Base-by-base conservation (phyloP, 2,329 filamentous ascomycete genomes). In the Alternaria sp. region DNA sequence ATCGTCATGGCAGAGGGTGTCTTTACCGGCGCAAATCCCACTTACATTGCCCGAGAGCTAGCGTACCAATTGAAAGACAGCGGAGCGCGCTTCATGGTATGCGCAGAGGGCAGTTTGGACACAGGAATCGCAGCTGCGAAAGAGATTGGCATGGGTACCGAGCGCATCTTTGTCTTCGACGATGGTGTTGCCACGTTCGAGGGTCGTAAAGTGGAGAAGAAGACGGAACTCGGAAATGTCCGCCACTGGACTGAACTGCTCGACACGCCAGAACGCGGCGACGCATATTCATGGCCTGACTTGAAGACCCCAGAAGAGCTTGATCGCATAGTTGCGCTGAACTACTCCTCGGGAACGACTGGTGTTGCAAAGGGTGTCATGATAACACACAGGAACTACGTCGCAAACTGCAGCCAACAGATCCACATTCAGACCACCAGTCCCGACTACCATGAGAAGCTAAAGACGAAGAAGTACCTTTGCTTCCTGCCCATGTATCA, bases 281-380 rank as follows among this genome's bases (percentile, higher is more conserved):
- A 82, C 3, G 74, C 73, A 3, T 94, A 91, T 76, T 78, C 81
- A 51, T 96, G 92, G 92, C 77, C 85, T 15, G 84, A 89, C 61
- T 84, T 84, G 51, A 73, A 83, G 1, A 77, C 81, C 0, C 82
- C 85, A 44, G 80, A 87, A 2, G 84, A 84, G 61, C 77, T 81
- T 23, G 69, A 84, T 59, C 84, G 85, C 6, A 87, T 87, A 1
- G 88, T 90, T 68, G 90, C 88, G 7, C 85, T 96, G 65, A 96
- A 96, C 79, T 96, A 95, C 80, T 91, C 88, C 67, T 90, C 87
- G 28, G 89, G 92, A 11, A 94, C 91, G 1, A 96, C 93, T 3
- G 93, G 93, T 7, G 85, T 93, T 5, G 92, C 93, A 10, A 96
- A 96, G 77, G 93, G 93, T 11, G 93, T 96, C 13, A 89, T 91